Evolutionary conservation across 1,284 basidiomycete genomes (phyloP).

Genomic region (Cutaneotrichosporon dermatis): DNA sequence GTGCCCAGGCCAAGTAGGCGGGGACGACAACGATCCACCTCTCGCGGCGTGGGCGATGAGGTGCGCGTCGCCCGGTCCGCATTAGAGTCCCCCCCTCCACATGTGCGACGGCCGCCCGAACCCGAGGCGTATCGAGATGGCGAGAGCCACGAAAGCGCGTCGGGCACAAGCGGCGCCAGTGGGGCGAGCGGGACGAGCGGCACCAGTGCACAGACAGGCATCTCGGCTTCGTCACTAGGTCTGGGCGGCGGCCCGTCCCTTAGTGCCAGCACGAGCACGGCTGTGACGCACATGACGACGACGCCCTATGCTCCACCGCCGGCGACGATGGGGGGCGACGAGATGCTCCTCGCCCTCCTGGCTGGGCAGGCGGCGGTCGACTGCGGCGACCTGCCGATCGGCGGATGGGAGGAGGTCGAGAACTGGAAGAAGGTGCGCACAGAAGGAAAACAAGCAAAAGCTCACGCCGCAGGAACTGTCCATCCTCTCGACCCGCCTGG

Average conservation of each 20-base stretch:
- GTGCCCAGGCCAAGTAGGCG: background rate
- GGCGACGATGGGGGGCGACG: conserved; percentile 52
- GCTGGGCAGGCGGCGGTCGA: conserved; percentile 74
- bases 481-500: conserved; percentile 39
- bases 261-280: background rate
- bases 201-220: background rate
- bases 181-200: background rate
- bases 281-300: conserved; percentile 4
- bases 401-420: conserved; percentile 81
- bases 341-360: conserved; percentile 73
- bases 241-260: background rate
- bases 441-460: background rate
- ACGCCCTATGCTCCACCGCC: background rate
- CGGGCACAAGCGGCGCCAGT: background rate
- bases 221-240: background rate
- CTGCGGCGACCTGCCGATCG: conserved; percentile 66
- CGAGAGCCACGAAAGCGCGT: background rate
- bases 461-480: conserved; percentile 38
- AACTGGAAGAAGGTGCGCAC: conserved; percentile 75
- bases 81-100: conserved; percentile 2
- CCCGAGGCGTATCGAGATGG: background rate
- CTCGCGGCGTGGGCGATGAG: background rate
- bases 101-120: background rate
- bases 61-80: background rate
- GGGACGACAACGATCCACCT: background rate